Evolutionary conservation across 352 stramenopile genomes (phyloP).

Genomic region (Globisporangium ultimum): DNA sequence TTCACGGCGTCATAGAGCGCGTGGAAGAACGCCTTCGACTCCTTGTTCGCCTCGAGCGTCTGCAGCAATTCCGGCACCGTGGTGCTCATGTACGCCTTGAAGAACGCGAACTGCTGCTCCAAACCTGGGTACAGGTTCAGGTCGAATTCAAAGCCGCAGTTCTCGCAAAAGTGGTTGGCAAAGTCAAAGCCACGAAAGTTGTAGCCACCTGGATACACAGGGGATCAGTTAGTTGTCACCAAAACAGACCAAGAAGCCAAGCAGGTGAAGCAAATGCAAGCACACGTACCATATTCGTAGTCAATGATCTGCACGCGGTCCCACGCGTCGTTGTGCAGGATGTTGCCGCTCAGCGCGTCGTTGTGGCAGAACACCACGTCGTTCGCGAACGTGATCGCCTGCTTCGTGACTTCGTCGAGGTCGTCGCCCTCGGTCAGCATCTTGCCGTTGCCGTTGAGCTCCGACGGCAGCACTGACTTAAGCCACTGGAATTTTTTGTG

Average conservation of each 20-base stretch:
- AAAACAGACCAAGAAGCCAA: not conserved
- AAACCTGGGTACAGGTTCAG: conserved; percentile 79
- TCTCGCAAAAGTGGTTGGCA: conserved; percentile 94
- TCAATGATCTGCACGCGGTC: conserved; percentile 92
- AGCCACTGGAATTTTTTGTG: conserved; percentile 76
- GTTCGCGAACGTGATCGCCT: conserved; percentile 67
- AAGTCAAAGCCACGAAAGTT: conserved; percentile 94
- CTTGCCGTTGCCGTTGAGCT: conserved; percentile 60
- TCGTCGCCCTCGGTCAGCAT: conserved; percentile 42
- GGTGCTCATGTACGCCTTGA: conserved; percentile 78
- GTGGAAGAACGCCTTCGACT: conserved; percentile 82
- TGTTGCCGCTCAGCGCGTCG: conserved; percentile 89
- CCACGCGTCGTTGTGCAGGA: conserved; percentile 73
- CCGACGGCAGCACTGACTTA: conserved; percentile 78
- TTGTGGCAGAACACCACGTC: conserved; percentile 93
- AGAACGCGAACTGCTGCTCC: conserved; percentile 84
- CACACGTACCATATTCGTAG: conserved; percentile 86
- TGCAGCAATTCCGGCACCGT: conserved; percentile 61
- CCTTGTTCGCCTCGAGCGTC: conserved; percentile 59
- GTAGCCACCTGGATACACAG: conserved; percentile 65
- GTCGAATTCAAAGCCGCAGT: conserved; percentile 93
- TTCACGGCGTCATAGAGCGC: conserved; percentile 84
- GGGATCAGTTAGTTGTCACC: not conserved
- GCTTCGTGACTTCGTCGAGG: conserved; percentile 72
- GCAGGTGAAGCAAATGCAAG: not conserved